Percentiles rank a stretch among this genome's conserved stretches.
phyloP scores from a whole-genome alignment of 305 asterid species.

The Fraxinus sp. region DNA sequence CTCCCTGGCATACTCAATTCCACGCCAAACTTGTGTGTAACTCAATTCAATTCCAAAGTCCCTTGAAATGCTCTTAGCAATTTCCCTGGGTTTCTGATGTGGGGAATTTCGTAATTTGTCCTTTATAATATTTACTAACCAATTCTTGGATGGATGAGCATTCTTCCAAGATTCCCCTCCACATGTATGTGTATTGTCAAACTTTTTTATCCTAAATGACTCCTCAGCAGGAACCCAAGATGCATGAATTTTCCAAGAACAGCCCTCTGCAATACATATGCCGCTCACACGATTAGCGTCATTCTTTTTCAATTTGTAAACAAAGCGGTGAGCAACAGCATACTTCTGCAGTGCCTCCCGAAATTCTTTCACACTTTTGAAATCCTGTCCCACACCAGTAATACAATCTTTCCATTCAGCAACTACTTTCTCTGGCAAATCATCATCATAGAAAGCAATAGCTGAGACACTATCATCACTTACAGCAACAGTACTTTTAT shows the following conservation, averaged over 20 bases:
- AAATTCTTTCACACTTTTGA: conserved; percentile 73
- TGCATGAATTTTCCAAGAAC: conserved; percentile 90
- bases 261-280: conserved; percentile 71
- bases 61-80: conserved; percentile 65
- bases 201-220: conserved; percentile 69
- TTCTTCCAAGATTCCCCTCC: conserved; percentile 79
- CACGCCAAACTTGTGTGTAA: conserved; percentile 80
- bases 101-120: conserved; percentile 78
- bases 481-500: conserved; percentile 10
- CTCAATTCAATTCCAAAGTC: conserved; percentile 76
- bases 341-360: conserved; percentile 80
- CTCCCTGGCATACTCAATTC: conserved; percentile 80
- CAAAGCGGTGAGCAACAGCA: conserved; percentile 83
- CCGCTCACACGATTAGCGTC: conserved; percentile 78
- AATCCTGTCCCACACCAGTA: conserved; percentile 82
- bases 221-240: conserved; percentile 69
- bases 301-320: conserved; percentile 70
- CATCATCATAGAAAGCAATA: conserved; percentile 45
- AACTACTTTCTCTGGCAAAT: conserved; percentile 69
- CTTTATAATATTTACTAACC: conserved; percentile 78
- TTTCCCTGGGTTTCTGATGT: conserved; percentile 74
- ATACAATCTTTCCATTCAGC: conserved; percentile 81
- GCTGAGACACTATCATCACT: conserved; percentile 34
- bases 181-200: conserved; percentile 67
- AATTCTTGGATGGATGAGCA: conserved; percentile 74